Evolutionary conservation across 257 asterid genomes (phyloP), one percentile per base, ranked within the genome.

Genomic region (Nicotiana otophora): DNA sequence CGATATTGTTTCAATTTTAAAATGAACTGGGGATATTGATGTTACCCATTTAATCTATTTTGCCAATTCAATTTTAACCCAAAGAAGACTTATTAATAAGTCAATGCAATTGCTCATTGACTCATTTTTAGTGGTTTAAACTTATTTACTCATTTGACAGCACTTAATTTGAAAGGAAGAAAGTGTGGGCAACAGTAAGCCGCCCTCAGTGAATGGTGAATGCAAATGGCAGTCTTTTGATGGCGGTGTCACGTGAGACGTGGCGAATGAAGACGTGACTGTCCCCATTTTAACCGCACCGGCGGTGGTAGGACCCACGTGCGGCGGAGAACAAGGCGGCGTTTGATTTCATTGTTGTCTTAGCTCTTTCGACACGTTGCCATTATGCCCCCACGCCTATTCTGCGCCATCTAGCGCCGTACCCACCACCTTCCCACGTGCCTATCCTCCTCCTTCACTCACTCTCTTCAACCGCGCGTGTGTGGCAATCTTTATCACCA

Each of bases 241-340:
- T 82, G 88, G 88, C 86, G 81, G 62, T 54, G 86, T 84, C 87
- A 84, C 84, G 81, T 77, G 88, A 84, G 80, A 87, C 89, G 91
- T 88, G 92, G 87, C 91, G 83, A 80, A 57, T 77, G 82, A 83
- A 75, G 55, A 72, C 48, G 82, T 79, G 48, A 55, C 54, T 77
- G 39, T 81, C 42, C n/a, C 23, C n/a, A 39, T 20, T 42, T 42
- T 11, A 70, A 19, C 5, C 5, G 84, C 30, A 80, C 46, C 48
- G 61, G 51, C 57, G 82, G 63, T 31, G 81, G 33, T 26, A 82
- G 90, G 48, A 82, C 88, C 92, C 88, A 82, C 89, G 70, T 84
- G 81, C 72, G 8, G 85, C 70, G 69, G n/a, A 62, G 19, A 28
- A 17, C 84, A 26, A 31, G 87, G 87, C 92, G 91, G 88, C 92